Base-by-base conservation (phyloP, 1,284 basidiomycete genomes). In the Cutaneotrichosporon arboriforme region DNA sequence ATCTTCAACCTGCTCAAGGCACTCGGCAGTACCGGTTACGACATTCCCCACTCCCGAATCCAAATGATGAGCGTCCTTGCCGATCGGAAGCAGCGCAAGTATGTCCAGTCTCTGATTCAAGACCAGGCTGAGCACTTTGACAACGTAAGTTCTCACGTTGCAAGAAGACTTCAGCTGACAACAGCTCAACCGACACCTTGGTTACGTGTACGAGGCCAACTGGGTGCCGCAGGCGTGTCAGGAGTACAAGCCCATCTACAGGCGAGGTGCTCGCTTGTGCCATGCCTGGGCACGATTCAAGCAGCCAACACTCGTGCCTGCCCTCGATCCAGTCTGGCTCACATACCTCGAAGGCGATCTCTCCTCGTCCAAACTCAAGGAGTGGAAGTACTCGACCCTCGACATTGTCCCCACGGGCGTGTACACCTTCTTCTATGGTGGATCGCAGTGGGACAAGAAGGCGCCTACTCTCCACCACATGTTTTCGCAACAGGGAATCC, bases 1-100 rank as follows among this genome's bases (percentile, higher is more conserved):
- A 57, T 65, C 51, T 65, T 65, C 26, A 50, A 41, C n/a, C 58
- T 65, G 12, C 48, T 65, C 44, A 65, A 63, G 37, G 55, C 61
- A 18, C 49, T 65, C 22, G 49, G 54, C 22, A 58, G 48, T 35
- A 59, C 59, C 17, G 47, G 53, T 10, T 51, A 57, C 13, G 57
- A 64, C 49, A 47, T 59, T 4, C 40, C 22, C 0, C 38, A 46
- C 1, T 59, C 63, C 4, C 52, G 57, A 13, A n/a, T 12, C 13
- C 52, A 59, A 44, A 62, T 65, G 61, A 44, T 34, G 39, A 42
- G 23, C n/a, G 51, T 50, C 4, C 52, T 65, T 40, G 21, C n/a
- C 9, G 61, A 65, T 54, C 57, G 57, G 4, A 41, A 51, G 22
- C 55, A 62, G 56, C 23, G 43, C 2, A 42, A 41, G 3, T 31